Percentiles rank a stretch among this genome's conserved stretches.
These are phyloP conservation scores for Cladosporium sp. DNA, from an alignment of 2,329 filamentous ascomycete genomes.

Conservation along the genomic window DNA sequence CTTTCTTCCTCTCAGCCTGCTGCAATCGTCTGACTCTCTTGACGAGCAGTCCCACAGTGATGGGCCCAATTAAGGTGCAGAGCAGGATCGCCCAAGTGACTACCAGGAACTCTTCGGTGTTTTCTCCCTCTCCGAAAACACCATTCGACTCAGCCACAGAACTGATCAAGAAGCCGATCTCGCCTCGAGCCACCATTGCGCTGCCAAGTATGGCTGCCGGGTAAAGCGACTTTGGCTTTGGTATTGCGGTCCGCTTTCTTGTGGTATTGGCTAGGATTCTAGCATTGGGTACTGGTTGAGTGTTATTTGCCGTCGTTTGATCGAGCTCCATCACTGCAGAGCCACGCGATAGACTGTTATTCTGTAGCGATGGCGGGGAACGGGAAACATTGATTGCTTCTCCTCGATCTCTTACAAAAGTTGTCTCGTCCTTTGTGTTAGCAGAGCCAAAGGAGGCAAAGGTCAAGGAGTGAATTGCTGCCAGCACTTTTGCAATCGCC, in stretches of 20 bases:
- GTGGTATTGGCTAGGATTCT: constrained; percentile 5
- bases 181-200: constrained; percentile 72
- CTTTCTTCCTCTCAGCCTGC: constrained; percentile 26
- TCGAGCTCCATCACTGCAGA: neutral
- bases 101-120: constrained; percentile 49
- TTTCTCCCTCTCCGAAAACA: constrained; percentile 37
- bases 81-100: constrained; percentile 56
- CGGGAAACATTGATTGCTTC: too few relatives aligned
- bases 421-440: neutral
- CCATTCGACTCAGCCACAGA: constrained; percentile 58
- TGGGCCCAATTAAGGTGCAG: constrained; percentile 53
- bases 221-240: constrained; percentile 60
- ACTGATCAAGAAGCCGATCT: constrained; percentile 74
- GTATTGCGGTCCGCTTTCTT: constrained; percentile 12
- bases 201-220: constrained; percentile 62
- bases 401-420: too few relatives aligned
- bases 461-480: neutral
- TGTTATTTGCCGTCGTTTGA: neutral
- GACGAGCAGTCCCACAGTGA: constrained; percentile 49
- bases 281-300: neutral
- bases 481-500: neutral
- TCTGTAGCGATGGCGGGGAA: neutral
- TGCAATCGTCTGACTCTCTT: constrained; percentile 43
- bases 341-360: neutral
- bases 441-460: neutral